Conservation (phyloP, 345 rosid species). For the Eucalyptus erythrocorys region DNA sequence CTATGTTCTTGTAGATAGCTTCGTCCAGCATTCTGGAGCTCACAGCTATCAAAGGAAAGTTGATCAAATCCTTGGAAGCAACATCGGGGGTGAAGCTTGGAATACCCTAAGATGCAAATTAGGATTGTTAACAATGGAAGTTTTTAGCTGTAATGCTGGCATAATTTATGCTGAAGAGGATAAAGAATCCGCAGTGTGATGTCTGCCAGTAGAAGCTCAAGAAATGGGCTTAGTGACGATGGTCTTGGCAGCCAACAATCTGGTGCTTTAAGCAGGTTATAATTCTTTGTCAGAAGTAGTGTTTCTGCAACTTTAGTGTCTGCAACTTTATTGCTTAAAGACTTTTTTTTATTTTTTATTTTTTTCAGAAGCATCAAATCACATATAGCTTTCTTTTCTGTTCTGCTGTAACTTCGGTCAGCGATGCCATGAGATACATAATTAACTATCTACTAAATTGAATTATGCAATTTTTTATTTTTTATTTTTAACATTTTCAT, state of each 20-base stretch:
- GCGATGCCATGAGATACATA: neutral
- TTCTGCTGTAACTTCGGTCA: neutral
- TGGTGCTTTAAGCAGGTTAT: constrained; percentile 19
- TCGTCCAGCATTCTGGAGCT: neutral
- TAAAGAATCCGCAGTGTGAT: constrained; percentile 7
- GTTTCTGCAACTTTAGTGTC: neutral
- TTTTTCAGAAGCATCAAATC: neutral
- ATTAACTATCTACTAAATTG: neutral
- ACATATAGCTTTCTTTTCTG: neutral
- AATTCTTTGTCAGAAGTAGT: neutral
- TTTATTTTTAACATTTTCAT: neutral
- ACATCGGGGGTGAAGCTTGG: neutral
- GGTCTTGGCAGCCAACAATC: constrained; percentile 8
- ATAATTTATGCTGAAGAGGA: neutral
- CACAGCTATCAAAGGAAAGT: neutral
- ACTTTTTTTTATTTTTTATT: neutral
- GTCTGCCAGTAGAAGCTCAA: constrained; percentile 20
- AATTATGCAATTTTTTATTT: neutral
- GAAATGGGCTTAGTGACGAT: constrained; percentile 4
- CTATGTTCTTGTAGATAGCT: neutral
- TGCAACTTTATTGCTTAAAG: neutral
- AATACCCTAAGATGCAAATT: constrained; percentile 6
- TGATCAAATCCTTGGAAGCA: neutral
- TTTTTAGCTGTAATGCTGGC: neutral
- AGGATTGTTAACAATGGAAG: constrained; percentile 4